Base-by-base conservation (phyloP, 352 stramenopile species). In the Vaucheria bursata region DNA sequence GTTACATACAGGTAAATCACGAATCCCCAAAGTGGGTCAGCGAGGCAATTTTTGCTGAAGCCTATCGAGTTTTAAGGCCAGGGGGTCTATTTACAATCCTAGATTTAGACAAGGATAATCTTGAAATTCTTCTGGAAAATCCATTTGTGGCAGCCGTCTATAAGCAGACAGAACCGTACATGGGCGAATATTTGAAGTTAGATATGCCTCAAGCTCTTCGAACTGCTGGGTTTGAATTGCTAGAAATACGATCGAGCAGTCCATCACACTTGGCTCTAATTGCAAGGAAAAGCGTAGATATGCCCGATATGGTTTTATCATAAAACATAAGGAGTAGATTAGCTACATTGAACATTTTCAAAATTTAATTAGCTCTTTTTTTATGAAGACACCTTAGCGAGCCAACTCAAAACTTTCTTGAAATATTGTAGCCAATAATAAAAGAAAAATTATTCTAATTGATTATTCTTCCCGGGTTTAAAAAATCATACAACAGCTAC, bases 51-150 rank as follows among this genome's bases (percentile, higher is more conserved):
- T 86, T 85, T 49, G 29, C 35, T 4, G 83, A 86, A 59, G 81
- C 81, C 1, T 75, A 71, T 77, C 77, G 83, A 7, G 76, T 86
- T 6, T 73, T 86, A 5, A 76, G 79, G 73, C 83, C 80, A 5
- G 83, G 83, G 12, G 83, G 80, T 2, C 39, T 83, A 8, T 86
- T 86, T 70, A 85, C 81, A 4, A 80, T 85, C 65, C 74, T 85
- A 2, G 83, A 86, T 71, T 78, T 85, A 38, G 80, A 86, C 70
- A 83, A 84, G 79, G 71, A 85, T 39, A 85, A 86, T 76, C 71
- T 86, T 7, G 76, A 79, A 66, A 80, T 85, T 38, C 39, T 84
- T 36, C 68, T 84, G 65, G 75, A 83, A 64, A 83, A 83, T 68
- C 79, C 79, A 40, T 84, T 84, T 31, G 79, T 84, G 2, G 79